These are phyloP conservation scores for Penicillium antarcticum DNA, from an alignment of 495 filamentous ascomycete genomes.

Conservation along the genomic window DNA sequence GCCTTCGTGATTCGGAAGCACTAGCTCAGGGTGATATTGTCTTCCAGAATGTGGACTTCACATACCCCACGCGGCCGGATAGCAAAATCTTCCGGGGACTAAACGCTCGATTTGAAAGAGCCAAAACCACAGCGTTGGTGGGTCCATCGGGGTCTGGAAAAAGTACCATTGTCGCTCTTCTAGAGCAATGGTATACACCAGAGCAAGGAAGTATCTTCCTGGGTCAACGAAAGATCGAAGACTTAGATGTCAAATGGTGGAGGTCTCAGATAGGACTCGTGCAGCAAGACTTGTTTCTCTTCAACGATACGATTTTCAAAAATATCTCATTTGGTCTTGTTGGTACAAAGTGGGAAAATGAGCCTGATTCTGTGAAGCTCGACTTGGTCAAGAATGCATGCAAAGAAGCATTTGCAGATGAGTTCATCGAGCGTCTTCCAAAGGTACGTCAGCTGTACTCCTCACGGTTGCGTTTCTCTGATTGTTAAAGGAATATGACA, in stretches of 20 bases:
- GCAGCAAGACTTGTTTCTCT: constrained; percentile 40
- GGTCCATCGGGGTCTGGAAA: constrained; percentile 61
- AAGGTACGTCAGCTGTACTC: constrained; percentile 15
- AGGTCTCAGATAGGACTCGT: constrained; percentile 79
- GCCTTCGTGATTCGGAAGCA: constrained; percentile 23
- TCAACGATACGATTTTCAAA: constrained; percentile 71
- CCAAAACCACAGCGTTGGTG: constrained; percentile 55
- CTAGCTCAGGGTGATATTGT: constrained; percentile 47
- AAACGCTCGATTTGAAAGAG: constrained; percentile 34
- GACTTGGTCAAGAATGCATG: constrained; percentile 53
- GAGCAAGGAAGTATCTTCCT: constrained; percentile 46
- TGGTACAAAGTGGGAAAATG: constrained; percentile 59
- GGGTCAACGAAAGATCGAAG: constrained; percentile 45
- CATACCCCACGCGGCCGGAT: constrained; percentile 51
- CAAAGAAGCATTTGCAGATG: constrained; percentile 55
- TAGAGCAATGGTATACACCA: constrained; percentile 58
- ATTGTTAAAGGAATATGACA: constrained; percentile 27
- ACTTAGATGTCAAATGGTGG: constrained; percentile 78
- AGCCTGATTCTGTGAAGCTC: constrained; percentile 44
- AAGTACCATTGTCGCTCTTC: constrained; percentile 62
- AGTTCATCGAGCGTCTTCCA: constrained; percentile 36
- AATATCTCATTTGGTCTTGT: constrained; percentile 78
- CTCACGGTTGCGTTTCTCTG: constrained; percentile 17
- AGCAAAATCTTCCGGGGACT: constrained; percentile 38
- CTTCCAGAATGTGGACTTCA: constrained; percentile 57